Evolutionary conservation across 495 filamentous ascomycete species (phyloP), one percentile per base, ranked within the genome.

Genomic region (Amphirosellinia nigrospora): DNA sequence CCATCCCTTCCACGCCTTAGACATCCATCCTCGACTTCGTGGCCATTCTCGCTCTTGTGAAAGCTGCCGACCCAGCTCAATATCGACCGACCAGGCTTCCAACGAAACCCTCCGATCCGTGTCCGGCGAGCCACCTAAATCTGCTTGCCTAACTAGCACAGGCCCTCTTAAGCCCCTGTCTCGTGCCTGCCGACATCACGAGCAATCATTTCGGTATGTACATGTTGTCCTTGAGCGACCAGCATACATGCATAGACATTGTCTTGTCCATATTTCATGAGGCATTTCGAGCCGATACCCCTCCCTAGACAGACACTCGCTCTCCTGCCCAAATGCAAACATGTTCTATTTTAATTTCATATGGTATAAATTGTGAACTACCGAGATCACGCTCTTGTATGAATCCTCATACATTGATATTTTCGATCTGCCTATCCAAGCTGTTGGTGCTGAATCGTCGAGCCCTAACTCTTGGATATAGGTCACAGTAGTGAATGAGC

Each of bases 151-250:
- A 62, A 8, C 45, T 26, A 61, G 43, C 45, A 48, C 53, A 38
- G n/a, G 32, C 36, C 41, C 38, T 53, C 36, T 21, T 19, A 53
- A 28, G 21, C n/a, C 30, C 23, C 41, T 34, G 23, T 26, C 16
- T 21, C 21, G 23, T 34, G 23, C 48, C 23, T 39, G 23, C 36
- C 39, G 7, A 28, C 36, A 13, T 32, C 30, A 19, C 16, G 8
- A n/a, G 21, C 13, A 66, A 43, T 43, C 53, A 59, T 36, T 34
- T 30, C 4, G 32, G 66, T 68, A 68, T 50, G 66, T 50, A 39
- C 8, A 23, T 52, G 5, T 38, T 10, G 38, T n/a, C 55, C 55
- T 53, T 10, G 23, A 39, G 39, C 10, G 39, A 5, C 36, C 36
- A 45, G 39, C 59, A 46, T 41, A 60, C 36, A 60, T 36, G n/a